Percentiles rank a stretch among this genome's conserved stretches.
Conservation (phyloP, 2,329 filamentous ascomycete genomes). For the Fusarium udum region DNA sequence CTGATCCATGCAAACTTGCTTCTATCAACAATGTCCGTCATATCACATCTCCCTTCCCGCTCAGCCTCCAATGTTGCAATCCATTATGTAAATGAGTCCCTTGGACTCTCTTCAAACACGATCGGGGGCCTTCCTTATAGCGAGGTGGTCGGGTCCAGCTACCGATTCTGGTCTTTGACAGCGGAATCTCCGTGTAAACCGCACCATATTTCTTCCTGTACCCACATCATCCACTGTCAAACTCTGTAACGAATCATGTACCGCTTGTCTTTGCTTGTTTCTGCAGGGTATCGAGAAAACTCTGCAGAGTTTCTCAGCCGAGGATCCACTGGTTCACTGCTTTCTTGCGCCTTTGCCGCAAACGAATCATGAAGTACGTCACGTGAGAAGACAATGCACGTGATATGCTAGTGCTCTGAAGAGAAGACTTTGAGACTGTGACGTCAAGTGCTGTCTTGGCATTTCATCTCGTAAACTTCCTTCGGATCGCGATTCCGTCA, state of each 20-base stretch:
- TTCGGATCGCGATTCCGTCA: background rate
- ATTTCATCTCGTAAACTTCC: constrained; percentile 2
- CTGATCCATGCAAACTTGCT: no score
- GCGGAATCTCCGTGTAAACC: constrained; percentile 6
- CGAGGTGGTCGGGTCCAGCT: constrained; percentile 7
- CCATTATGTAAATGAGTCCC: constrained; percentile 6
- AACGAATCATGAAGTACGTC: constrained; percentile 15
- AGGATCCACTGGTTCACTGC: background rate
- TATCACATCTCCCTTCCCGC: background rate
- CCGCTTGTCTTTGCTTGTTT: background rate
- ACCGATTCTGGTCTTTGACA: constrained; percentile 3
- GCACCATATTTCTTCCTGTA: constrained; percentile 8
- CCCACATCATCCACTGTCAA: constrained; percentile 8
- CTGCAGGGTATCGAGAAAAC: constrained; percentile 24
- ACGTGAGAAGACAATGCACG: constrained; percentile 15
- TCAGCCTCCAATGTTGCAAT: background rate
- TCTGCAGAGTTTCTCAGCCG: constrained; percentile 7
- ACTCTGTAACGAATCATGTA: constrained; percentile 20
- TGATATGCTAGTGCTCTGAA: background rate
- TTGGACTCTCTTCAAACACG: background rate
- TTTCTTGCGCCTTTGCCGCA: constrained; percentile 9
- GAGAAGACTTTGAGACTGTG: background rate
- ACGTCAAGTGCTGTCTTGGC: constrained; percentile 22
- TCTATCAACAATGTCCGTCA: background rate
- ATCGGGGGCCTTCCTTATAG: constrained; percentile 1